Evolutionary conservation across 257 asterid species (phyloP).

Genomic region (Solanum chaucha): DNA sequence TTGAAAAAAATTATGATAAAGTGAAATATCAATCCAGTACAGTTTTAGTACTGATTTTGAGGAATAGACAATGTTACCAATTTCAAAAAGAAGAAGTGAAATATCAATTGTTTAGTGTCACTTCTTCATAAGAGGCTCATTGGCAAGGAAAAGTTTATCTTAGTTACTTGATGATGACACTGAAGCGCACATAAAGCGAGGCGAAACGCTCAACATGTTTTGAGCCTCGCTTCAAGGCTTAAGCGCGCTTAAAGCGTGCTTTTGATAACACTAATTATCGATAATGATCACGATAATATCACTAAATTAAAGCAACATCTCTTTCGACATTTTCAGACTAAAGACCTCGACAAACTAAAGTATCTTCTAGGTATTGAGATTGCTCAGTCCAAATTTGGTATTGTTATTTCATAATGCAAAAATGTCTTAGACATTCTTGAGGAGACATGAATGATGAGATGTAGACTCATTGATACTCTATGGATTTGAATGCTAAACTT

Average conservation of each 20-base stretch:
- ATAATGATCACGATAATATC: background rate
- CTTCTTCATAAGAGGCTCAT: background rate
- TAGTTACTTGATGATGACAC: background rate
- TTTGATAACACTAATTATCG: background rate
- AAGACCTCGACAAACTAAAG: background rate
- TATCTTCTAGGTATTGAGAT: background rate
- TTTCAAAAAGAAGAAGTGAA: background rate
- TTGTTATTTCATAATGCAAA: background rate
- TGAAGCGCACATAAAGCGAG: background rate
- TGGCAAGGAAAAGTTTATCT: background rate
- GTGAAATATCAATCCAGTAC: background rate
- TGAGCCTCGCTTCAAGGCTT: background rate
- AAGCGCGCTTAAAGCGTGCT: background rate
- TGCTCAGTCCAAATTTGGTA: background rate
- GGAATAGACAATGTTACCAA: too few relatives aligned
- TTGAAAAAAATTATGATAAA: background rate
- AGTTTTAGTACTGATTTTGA: too few relatives aligned
- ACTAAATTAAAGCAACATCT: background rate
- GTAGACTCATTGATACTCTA: background rate
- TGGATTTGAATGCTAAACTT: background rate
- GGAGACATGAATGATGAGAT: background rate
- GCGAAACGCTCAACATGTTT: too few relatives aligned
- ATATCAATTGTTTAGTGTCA: background rate
- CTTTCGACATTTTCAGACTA: background rate
- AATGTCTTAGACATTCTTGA: background rate